phyloP scores from a whole-genome alignment of 2,329 filamentous ascomycete species.

The Diplodia intermedia region DNA sequence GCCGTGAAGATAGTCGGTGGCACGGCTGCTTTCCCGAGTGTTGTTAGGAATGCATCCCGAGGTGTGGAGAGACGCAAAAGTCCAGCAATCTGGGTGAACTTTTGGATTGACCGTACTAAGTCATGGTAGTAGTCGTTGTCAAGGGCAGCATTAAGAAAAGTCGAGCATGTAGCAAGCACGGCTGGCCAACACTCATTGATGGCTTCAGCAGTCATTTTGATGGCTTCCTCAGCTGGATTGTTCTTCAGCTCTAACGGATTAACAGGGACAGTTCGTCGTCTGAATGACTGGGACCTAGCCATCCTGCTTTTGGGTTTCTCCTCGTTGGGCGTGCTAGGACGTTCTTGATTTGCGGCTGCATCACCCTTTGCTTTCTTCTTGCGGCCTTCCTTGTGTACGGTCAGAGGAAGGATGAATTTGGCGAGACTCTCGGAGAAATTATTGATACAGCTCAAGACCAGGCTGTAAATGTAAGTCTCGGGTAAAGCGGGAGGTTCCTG shows the following conservation, averaged over 20 bases:
- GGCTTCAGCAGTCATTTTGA: slow-evolving; percentile 79
- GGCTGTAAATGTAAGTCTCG: slow-evolving; percentile 91
- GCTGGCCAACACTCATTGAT: slow-evolving; percentile 96
- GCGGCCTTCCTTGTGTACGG: slow-evolving; percentile 74
- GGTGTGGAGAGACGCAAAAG: slow-evolving; percentile 83
- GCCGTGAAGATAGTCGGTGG: slow-evolving; percentile 71
- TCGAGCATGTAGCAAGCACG: slow-evolving; percentile 91
- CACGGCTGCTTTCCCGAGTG: slow-evolving; percentile 89
- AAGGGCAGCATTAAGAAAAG: slow-evolving; percentile 88
- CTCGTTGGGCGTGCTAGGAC: slow-evolving; percentile 34
- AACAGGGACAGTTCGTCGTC: slow-evolving; percentile 77
- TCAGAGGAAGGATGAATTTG: slow-evolving; percentile 90
- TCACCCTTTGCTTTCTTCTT: slow-evolving; percentile 49
- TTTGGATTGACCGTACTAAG: slow-evolving; percentile 90
- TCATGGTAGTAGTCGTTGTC: slow-evolving; percentile 95
- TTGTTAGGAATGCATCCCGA: slow-evolving; percentile 92
- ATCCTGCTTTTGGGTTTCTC: slow-evolving; percentile 44
- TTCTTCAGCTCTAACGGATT: slow-evolving; percentile 81
- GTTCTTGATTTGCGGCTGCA: slow-evolving; percentile 42
- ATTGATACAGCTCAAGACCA: slow-evolving; percentile 87
- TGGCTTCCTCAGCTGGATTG: slow-evolving; percentile 72
- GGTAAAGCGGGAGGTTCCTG: slow-evolving; percentile 81
- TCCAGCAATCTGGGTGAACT: slow-evolving; percentile 93
- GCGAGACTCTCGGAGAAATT: slow-evolving; percentile 90
- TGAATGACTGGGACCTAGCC: slow-evolving; percentile 71